Base-by-base conservation (phyloP, 2,329 filamentous ascomycete species). In the Sclerotinia glacialis region DNA sequence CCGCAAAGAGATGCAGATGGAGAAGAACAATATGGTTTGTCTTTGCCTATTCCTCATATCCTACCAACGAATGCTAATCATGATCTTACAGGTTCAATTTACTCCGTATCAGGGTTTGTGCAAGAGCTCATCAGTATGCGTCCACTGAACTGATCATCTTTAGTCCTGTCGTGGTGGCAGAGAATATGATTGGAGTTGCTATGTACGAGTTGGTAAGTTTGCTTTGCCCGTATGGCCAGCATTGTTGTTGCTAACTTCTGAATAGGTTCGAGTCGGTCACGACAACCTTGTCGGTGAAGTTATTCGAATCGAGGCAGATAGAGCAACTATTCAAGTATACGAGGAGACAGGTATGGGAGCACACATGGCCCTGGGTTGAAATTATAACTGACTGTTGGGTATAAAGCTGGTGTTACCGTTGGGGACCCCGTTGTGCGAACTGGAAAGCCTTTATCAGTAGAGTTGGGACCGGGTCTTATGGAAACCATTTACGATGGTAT, bases 401-500 rank as follows among this genome's bases (percentile, higher is more conserved):
- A 40, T 52, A n/a, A 64, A 93, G 95, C 94, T 79, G 95, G 95
- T 81, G 90, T 99, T 73, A 96, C 88, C 73, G 93, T 99, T 72
- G 95, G 95, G 77, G 95, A 99, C 78, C 95, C 95, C 61, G 95
- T 99, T 72, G 76, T 82, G 69, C 87, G 94, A 76, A 97, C 94
- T 67, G 92, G 93, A 79, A 97, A 98, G 85, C 95, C 95, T 71
- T 84, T 99, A 66, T 97, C 95, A 67, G 95, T 99, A 80, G 95
- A 99, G 80, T 89, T 99, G 58, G 95, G 95, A 61, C 95, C 95
- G 71, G 95, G 95, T 78, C 83, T 99, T 79, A 92, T 99, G 86
- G 94, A 98, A 82, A 97, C 95, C 73, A 99, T 99, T 79, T 99
- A 98, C 84, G 95, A 99, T 79, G 95, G 95, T 82, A 99, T 99